Conservation (phyloP, 495 filamentous ascomycete species). For the Lepraria neglecta region DNA sequence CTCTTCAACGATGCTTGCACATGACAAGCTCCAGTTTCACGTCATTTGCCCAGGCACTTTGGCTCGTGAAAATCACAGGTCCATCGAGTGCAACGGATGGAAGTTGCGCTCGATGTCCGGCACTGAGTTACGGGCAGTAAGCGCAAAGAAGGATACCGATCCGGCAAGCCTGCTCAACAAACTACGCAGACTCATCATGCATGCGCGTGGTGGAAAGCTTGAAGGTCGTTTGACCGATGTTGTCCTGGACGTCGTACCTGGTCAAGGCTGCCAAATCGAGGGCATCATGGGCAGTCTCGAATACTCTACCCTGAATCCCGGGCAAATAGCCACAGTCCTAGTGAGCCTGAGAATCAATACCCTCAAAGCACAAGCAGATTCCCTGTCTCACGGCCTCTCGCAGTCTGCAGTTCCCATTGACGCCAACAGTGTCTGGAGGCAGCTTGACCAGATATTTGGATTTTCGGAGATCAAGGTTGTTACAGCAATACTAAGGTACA, state of each 20-base stretch:
- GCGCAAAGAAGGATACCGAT: constrained; percentile 9
- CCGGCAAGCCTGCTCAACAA: constrained; percentile 17
- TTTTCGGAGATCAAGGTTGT: constrained; percentile 20
- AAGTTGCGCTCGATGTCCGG: constrained; percentile 26
- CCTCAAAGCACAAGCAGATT: neutral
- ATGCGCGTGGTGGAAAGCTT: constrained; percentile 22
- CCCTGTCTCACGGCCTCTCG: neutral
- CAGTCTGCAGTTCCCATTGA: constrained; percentile 3
- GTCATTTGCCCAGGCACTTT: constrained; percentile 24
- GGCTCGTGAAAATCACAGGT: constrained; percentile 11
- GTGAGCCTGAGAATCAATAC: constrained; percentile 17
- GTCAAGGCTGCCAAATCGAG: constrained; percentile 21
- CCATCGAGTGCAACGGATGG: constrained; percentile 28
- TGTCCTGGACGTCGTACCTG: constrained; percentile 22
- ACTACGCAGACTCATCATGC: constrained; percentile 18
- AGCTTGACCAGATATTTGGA: constrained; percentile 28
- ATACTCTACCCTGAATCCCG: constrained; percentile 15
- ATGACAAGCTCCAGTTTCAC: constrained; percentile 27
- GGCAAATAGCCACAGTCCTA: constrained; percentile 19
- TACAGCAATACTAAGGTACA: constrained; percentile 28
- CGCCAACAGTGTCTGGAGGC: constrained; percentile 13
- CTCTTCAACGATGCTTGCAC: constrained; percentile 13
- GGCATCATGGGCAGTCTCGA: constrained; percentile 21
- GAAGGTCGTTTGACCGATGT: constrained; percentile 21
- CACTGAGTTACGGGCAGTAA: constrained; percentile 13